Conservation (phyloP, 495 filamentous ascomycete species). For the Podospora tetraspora region DNA sequence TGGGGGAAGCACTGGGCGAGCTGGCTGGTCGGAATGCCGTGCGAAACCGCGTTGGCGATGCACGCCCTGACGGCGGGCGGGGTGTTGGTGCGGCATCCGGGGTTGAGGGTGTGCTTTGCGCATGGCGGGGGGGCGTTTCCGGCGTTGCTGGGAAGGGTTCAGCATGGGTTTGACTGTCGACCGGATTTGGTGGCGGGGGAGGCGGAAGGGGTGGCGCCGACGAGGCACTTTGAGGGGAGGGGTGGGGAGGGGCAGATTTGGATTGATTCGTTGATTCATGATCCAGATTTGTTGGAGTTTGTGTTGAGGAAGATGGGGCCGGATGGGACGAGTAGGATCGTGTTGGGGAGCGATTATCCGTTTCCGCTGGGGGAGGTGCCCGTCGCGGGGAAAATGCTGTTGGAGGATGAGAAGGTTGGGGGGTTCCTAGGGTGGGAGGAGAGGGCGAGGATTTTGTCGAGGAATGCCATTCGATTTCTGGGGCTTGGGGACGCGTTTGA, state of each 20-base stretch:
- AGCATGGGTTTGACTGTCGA: conserved; percentile 27
- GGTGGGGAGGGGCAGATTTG: conserved; percentile 20
- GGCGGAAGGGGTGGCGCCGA: conserved; percentile 21
- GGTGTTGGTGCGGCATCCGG: conserved; percentile 21
- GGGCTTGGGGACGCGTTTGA: conserved; percentile 21
- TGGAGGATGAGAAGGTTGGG: conserved; percentile 19
- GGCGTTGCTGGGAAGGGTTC: conserved; percentile 25
- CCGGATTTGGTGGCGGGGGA: conserved; percentile 26
- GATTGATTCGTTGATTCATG: conserved; percentile 27
- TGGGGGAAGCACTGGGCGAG: conserved; percentile 23
- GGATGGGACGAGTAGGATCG: conserved; percentile 16
- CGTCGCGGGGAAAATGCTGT: conserved; percentile 22
- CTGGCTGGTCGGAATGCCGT: conserved; percentile 30
- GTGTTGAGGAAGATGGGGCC: conserved; percentile 23
- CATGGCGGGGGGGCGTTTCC: conserved; percentile 29
- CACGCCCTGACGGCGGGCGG: conserved; percentile 22
- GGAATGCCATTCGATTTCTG: conserved; percentile 25
- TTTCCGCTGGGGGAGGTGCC: conserved; percentile 30
- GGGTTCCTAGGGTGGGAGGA: conserved; percentile 25
- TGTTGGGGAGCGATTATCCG: conserved; percentile 28
- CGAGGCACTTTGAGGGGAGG: conserved; percentile 16
- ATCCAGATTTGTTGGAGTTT: conserved; percentile 26
- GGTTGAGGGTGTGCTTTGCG: conserved; percentile 26
- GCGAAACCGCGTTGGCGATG: conserved; percentile 28
- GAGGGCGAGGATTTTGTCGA: conserved; percentile 20